Conservation (phyloP, 2,329 filamentous ascomycete species). For the Ophioceras dolichostomum region DNA sequence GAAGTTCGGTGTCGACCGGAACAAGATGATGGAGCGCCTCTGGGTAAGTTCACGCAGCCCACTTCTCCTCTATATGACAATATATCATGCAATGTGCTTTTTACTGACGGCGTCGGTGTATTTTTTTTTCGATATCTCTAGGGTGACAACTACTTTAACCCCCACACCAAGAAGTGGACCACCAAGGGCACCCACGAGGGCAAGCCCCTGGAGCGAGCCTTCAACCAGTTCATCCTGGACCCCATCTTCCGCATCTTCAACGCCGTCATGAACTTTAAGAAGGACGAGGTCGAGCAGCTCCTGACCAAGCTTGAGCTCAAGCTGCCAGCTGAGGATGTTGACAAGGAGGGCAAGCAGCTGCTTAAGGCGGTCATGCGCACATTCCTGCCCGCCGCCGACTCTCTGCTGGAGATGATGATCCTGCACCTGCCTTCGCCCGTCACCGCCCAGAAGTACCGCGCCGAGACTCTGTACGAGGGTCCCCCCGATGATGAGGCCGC, state of each 20-base stretch:
- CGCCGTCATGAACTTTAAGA: conserved; percentile 97
- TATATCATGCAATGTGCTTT: no score
- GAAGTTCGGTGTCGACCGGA: conserved; percentile 99
- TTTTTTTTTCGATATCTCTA: conserved; percentile 8
- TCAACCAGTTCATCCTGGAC: conserved; percentile 99
- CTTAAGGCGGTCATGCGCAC: conserved; percentile 98
- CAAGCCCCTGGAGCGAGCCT: conserved; percentile 84
- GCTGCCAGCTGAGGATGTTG: conserved; percentile 74
- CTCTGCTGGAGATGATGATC: conserved; percentile 99
- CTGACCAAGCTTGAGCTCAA: conserved; percentile 93
- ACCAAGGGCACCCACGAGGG: conserved; percentile 74
- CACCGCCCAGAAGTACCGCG: conserved; percentile 95
- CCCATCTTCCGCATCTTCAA: conserved; percentile 99
- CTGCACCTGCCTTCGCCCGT: conserved; percentile 94
- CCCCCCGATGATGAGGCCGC: conserved; percentile 82
- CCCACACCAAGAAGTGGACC: conserved; percentile 99
- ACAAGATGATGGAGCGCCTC: conserved; percentile 99
- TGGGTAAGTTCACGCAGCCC: conserved; percentile 73
- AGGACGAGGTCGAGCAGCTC: conserved; percentile 73
- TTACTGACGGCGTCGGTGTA: background rate
- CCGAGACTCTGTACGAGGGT: conserved; percentile 98
- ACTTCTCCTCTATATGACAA: no score
- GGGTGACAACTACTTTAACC: conserved; percentile 99
- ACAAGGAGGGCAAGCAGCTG: conserved; percentile 93
- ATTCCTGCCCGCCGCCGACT: conserved; percentile 96